Evolutionary conservation across 371 early-diverging fungal genomes (phyloP).

Genomic region (Synchytrium microbalum): DNA sequence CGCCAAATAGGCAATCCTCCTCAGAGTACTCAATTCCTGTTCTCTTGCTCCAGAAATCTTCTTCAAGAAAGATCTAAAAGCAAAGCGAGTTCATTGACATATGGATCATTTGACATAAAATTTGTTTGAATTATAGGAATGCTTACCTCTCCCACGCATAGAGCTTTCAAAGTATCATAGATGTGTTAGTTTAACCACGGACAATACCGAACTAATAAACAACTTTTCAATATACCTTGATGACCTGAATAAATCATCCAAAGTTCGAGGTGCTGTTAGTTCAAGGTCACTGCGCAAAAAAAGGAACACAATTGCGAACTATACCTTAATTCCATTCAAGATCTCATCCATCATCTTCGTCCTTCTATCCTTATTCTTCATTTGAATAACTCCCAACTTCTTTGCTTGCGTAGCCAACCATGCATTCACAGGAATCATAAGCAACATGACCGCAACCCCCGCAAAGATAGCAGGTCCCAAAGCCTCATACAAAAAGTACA

Average conservation of each 20-base stretch:
- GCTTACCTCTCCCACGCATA: conserved; percentile 54
- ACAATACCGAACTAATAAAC: no score
- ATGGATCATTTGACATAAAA: conserved; percentile 32
- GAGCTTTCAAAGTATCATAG: conserved; percentile 32
- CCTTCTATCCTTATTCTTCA: conserved; percentile 84
- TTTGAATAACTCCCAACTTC: conserved; percentile 69
- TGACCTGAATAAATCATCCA: no score
- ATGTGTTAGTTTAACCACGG: no score
- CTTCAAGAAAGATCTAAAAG: conserved; percentile 24
- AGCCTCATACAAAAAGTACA: conserved; percentile 70
- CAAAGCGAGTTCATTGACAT: neutral
- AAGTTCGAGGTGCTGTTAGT: no score
- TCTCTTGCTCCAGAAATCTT: conserved; percentile 68
- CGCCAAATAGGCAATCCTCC: conserved; percentile 49
- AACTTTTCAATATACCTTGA: no score
- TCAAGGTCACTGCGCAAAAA: no score
- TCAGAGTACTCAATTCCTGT: conserved; percentile 61
- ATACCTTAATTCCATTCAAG: conserved; percentile 87
- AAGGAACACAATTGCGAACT: conserved; percentile 68
- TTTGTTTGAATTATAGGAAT: neutral
- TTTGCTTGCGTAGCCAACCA: conserved; percentile 49
- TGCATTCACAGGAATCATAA: conserved; percentile 44
- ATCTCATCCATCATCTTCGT: conserved; percentile 91
- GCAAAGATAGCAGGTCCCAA: conserved; percentile 82
- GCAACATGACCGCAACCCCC: conserved; percentile 73